These are phyloP conservation scores for Herpetospermum pedunculosum DNA, from an alignment of 306 rosid species.

Conservation along the genomic window DNA sequence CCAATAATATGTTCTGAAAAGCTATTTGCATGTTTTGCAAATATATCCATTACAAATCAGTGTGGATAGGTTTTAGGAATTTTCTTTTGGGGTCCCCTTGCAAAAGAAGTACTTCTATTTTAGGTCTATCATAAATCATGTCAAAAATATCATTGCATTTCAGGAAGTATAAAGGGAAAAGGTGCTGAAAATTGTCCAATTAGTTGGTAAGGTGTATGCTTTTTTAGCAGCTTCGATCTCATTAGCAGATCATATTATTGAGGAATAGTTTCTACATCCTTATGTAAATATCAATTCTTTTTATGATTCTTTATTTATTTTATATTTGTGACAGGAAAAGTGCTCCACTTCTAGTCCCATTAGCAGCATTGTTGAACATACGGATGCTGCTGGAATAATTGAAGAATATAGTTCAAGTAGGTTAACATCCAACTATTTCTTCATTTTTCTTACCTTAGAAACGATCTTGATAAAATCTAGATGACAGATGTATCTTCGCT, in stretches of 20 bases:
- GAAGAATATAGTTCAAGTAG: constrained; percentile 30
- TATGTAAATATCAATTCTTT: background rate
- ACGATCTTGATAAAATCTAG: background rate
- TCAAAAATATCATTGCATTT: constrained; percentile 4
- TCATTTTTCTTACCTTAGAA: background rate
- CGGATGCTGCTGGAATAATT: constrained; percentile 24
- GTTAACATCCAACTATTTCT: constrained; percentile 21
- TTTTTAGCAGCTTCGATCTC: background rate
- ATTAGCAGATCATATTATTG: background rate
- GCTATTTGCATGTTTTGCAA: background rate
- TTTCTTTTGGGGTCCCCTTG: background rate
- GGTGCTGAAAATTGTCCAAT: constrained; percentile 3
- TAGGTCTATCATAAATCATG: constrained; percentile 4
- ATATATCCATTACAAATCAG: background rate
- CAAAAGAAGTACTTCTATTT: background rate
- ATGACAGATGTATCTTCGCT: background rate
- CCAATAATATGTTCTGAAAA: background rate
- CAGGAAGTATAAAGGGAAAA: constrained; percentile 10
- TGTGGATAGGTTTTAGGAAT: background rate
- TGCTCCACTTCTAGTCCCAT: constrained; percentile 20
- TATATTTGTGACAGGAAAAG: constrained; percentile 47
- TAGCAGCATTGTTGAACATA: constrained; percentile 31
- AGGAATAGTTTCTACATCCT: constrained; percentile 1
- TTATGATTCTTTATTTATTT: constrained; percentile 15
- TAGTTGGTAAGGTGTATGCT: constrained; percentile 4